Evolutionary conservation across 2,329 filamentous ascomycete species (phyloP).

Genomic region (Atkinsonella hypoxylon): DNA sequence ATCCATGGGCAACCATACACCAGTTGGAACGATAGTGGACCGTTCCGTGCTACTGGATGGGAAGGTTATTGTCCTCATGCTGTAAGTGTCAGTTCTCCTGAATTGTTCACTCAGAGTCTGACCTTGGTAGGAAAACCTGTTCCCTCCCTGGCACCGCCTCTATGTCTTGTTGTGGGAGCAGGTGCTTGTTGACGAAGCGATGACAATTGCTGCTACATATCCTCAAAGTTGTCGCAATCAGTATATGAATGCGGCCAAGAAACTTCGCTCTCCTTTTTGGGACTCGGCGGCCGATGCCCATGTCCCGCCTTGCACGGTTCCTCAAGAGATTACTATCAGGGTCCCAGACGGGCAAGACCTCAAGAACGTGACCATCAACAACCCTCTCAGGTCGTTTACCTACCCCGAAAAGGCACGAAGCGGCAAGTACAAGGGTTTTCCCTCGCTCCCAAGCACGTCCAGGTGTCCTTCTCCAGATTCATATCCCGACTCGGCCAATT

Average conservation of each 20-base stretch:
- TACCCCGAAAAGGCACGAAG: conserved; percentile 30
- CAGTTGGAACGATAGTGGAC: conserved; percentile 30
- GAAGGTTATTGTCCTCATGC: conserved; percentile 34
- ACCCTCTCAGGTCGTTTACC: conserved; percentile 40
- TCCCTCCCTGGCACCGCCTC: conserved; percentile 44
- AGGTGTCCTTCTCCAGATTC: conserved; percentile 25
- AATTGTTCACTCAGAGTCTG: not conserved
- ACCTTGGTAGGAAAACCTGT: conserved; percentile 31
- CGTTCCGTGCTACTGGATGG: conserved; percentile 18
- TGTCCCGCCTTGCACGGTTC: conserved; percentile 30
- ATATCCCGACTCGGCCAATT: conserved; percentile 29
- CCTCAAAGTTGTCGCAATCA: conserved; percentile 17
- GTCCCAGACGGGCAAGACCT: conserved; percentile 25
- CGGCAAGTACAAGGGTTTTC: conserved; percentile 23
- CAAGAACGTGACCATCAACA: conserved; percentile 26
- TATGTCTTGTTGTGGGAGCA: conserved; percentile 46
- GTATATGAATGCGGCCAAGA: conserved; percentile 34
- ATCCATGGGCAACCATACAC: conserved; percentile 31
- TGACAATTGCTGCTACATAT: conserved; percentile 33
- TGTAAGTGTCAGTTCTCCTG: conserved; percentile 19
- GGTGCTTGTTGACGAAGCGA: conserved; percentile 34
- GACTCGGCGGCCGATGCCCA: conserved; percentile 35
- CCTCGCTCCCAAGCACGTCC: conserved; percentile 20
- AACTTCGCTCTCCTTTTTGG: conserved; percentile 39
- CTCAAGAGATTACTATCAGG: conserved; percentile 25